A percentile compares a stretch with the other conserved stretches of the same genome.
Evolutionary conservation across 345 rosid genomes (phyloP).

Genomic region (Eucalyptus cladocalyx): DNA sequence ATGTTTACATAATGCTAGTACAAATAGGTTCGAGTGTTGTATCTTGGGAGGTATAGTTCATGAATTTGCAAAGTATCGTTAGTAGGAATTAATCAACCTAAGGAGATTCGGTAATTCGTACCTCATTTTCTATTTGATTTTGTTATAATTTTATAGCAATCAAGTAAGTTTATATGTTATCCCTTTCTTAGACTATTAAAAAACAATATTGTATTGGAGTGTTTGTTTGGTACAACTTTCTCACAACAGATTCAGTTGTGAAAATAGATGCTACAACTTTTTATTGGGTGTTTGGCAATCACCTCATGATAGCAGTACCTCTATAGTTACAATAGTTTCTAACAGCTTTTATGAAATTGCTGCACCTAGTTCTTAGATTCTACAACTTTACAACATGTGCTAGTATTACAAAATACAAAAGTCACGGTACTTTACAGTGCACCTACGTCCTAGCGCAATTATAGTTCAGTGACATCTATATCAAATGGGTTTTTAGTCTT

Average conservation of each 20-base stretch:
- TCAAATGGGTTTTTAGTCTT: background rate
- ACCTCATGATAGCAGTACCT: background rate
- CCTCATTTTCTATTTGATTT: background rate
- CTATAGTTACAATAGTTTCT: background rate
- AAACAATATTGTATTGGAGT: background rate
- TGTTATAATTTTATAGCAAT: background rate
- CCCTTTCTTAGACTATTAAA: background rate
- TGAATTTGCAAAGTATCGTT: background rate
- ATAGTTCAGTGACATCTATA: background rate
- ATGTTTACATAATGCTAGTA: background rate
- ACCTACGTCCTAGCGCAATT: background rate
- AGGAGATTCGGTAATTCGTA: rapidly evolving
- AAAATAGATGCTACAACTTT: background rate
- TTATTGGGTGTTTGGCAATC: background rate
- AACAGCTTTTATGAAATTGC: background rate
- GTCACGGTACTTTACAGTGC: background rate
- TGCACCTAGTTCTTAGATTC: background rate
- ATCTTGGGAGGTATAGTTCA: background rate
- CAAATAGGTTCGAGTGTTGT: too few species aligned
- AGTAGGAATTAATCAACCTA: too few species aligned
- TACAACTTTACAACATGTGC: background rate
- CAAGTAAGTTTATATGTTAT: too few species aligned
- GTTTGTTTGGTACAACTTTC: background rate
- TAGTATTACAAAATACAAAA: background rate
- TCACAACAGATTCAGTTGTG: background rate